Conservation (phyloP, 768 basidiomycete species). For the Mycena floridula region DNA sequence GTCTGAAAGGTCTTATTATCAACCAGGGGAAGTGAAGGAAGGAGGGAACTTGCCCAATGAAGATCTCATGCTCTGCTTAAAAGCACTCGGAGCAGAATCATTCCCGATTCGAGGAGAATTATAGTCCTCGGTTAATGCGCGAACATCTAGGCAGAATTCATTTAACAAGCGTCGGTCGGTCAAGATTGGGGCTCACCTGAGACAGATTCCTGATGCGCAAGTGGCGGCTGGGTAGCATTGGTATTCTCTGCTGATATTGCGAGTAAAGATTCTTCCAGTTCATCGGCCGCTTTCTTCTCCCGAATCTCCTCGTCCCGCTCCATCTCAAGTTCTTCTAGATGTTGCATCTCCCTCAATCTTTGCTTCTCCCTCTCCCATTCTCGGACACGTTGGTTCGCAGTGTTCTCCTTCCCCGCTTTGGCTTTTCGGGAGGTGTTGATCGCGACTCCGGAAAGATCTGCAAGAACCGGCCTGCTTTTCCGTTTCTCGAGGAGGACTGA, state of each 20-base stretch:
- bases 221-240: not conserved
- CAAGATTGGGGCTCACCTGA: slow-evolving; percentile 1
- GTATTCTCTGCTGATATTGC: slow-evolving; percentile 1
- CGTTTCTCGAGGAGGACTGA: slow-evolving; percentile 11
- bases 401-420: slow-evolving; percentile 32
- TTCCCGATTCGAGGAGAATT: too few relatives aligned
- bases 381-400: slow-evolving; percentile 54
- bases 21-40: too few relatives aligned
- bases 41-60: slow-evolving; percentile 73
- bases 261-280: not conserved
- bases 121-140: not conserved
- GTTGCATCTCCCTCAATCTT: slow-evolving; percentile 63
- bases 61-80: slow-evolving; percentile 64
- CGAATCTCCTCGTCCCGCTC: slow-evolving; percentile 38
- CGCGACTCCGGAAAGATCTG: slow-evolving; percentile 32
- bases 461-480: slow-evolving; percentile 25
- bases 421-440: slow-evolving; percentile 11
- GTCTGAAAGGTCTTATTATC: too few relatives aligned
- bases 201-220: not conserved
- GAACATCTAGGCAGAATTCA: slow-evolving; percentile 6
- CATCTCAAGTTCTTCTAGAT: slow-evolving; percentile 49
- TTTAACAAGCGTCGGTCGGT: not conserved
- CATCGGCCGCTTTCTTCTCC: slow-evolving; percentile 4
- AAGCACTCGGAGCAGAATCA: too few relatives aligned
- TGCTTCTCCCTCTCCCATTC: slow-evolving; percentile 75